Conservation (phyloP, 164 flowering plant genomes). For the Tetrastigma voinierianum region DNA sequence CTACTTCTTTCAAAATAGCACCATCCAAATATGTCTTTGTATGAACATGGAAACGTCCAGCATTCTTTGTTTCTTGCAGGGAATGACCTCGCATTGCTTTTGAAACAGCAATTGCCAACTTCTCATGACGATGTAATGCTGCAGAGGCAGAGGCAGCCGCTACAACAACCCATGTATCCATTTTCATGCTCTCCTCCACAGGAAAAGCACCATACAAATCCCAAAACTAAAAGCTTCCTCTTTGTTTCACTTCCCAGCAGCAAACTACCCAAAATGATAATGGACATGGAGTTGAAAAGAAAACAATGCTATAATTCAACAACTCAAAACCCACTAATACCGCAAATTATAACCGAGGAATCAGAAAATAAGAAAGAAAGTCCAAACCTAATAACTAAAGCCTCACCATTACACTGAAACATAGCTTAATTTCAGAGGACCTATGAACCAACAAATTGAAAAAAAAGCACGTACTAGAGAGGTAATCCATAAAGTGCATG, state of each 20-base stretch:
- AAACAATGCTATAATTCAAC: background rate
- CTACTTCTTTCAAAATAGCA: constrained; percentile 89
- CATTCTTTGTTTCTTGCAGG: constrained; percentile 90
- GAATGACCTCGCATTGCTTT: constrained; percentile 97
- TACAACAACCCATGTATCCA: constrained; percentile 77
- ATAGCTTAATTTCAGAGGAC: background rate
- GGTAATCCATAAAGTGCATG: no score
- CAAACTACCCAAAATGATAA: constrained; percentile 3
- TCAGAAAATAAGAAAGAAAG: constrained; percentile 5
- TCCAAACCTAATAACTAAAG: background rate
- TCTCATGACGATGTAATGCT: constrained; percentile 89
- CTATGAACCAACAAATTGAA: no score
- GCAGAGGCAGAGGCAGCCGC: constrained; percentile 80
- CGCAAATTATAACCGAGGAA: background rate
- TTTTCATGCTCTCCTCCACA: constrained; percentile 21
- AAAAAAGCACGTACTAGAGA: no score
- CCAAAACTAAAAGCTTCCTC: constrained; percentile 2
- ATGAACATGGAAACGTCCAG: constrained; percentile 96
- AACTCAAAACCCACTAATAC: constrained; percentile 2
- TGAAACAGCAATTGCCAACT: constrained; percentile 92
- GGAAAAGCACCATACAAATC: constrained; percentile 14
- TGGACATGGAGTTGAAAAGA: constrained; percentile 13
- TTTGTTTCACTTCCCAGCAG: constrained; percentile 12
- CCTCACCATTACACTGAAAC: background rate
- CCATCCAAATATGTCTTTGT: constrained; percentile 92